These are phyloP conservation scores for Acacia acuminata DNA, from an alignment of 306 rosid species.

Conservation along the genomic window DNA sequence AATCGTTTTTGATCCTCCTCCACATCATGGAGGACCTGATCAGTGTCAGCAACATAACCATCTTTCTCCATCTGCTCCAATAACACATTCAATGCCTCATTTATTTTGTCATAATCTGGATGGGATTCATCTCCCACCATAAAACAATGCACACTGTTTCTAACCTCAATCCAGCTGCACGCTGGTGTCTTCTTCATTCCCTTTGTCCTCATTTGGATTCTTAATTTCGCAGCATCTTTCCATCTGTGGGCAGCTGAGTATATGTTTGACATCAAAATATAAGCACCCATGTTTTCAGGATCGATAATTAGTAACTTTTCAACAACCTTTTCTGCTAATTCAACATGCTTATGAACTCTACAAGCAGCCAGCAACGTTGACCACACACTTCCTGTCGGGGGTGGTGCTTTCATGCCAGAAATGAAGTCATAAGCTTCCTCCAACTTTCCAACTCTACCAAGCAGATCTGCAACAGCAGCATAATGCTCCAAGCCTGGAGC, in stretches of 20 bases:
- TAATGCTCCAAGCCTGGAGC: conserved; percentile 81
- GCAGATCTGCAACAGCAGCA: conserved; percentile 87
- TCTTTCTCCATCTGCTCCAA: conserved; percentile 69
- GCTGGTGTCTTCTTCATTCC: conserved; percentile 85
- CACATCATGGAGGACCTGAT: not conserved
- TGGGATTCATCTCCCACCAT: conserved; percentile 79
- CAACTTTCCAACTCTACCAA: conserved; percentile 85
- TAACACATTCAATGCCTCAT: conserved; percentile 55
- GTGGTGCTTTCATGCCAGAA: conserved; percentile 52
- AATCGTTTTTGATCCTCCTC: conserved; percentile 60
- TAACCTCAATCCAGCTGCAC: conserved; percentile 92
- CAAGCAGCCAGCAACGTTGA: conserved; percentile 83
- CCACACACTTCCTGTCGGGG: conserved; percentile 82
- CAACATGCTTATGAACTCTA: conserved; percentile 75
- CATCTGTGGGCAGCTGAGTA: conserved; percentile 72
- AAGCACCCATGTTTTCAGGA: conserved; percentile 74
- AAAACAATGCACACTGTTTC: conserved; percentile 66
- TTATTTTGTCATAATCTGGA: conserved; percentile 63
- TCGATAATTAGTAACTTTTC: conserved; percentile 56
- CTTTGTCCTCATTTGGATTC: conserved; percentile 54
- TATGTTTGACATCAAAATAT: conserved; percentile 65
- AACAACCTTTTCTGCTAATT: conserved; percentile 78
- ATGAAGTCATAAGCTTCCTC: conserved; percentile 73
- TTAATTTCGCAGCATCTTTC: conserved; percentile 76
- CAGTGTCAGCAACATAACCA: not conserved